phyloP scores from a whole-genome alignment of 306 rosid species.

The Trifolium repens region DNA sequence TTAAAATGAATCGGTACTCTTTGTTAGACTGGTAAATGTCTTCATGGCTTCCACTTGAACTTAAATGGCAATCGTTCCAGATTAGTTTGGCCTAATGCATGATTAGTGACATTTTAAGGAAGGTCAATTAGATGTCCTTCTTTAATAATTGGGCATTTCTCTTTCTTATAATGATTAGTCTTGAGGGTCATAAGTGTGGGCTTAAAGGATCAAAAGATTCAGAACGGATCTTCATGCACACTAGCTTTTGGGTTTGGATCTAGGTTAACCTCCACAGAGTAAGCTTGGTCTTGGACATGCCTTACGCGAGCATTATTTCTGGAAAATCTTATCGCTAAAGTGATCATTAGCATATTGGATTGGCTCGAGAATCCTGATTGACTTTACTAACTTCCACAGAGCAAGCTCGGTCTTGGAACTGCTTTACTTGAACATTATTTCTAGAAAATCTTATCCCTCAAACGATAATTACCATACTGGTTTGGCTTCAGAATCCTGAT shows the following conservation, averaged over 20 bases:
- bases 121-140: slow-evolving; percentile 1
- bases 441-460: neutral
- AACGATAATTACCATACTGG: slow-evolving; percentile 17
- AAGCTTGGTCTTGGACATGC: too few relatives aligned
- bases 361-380: too few relatives aligned
- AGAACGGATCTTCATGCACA: neutral
- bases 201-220: slow-evolving; percentile 10
- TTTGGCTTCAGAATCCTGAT: slow-evolving; percentile 28
- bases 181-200: neutral
- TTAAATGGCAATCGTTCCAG: neutral
- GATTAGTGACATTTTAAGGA: neutral
- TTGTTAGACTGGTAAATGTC: neutral
- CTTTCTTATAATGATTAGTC: slow-evolving; percentile 6
- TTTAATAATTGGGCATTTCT: neutral
- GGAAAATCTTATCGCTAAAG: too few relatives aligned
- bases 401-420: neutral
- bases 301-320: too few relatives aligned
- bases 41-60: neutral
- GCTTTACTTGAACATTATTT: neutral
- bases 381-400: neutral
- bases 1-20: neutral
- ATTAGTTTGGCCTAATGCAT: slow-evolving; percentile 2
- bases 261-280: neutral
- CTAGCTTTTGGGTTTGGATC: neutral
- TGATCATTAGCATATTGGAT: too few relatives aligned